These are phyloP conservation scores for Setomelanomma holmii DNA, from an alignment of 2,329 filamentous ascomycete species.

Conservation along the genomic window DNA sequence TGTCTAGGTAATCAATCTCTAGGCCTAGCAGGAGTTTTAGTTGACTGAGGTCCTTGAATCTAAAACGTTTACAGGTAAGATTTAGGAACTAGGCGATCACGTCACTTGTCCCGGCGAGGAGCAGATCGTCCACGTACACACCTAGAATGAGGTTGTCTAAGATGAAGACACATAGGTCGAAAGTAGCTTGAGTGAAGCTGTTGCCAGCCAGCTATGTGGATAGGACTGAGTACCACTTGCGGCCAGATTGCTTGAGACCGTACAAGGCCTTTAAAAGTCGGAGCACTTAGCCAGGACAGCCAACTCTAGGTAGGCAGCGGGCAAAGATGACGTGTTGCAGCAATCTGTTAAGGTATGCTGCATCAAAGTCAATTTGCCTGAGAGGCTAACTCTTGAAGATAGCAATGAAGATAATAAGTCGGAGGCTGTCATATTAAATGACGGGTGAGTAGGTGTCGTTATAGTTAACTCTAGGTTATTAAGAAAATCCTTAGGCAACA, in stretches of 20 bases:
- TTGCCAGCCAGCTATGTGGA: not conserved
- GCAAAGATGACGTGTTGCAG: conserved; percentile 7
- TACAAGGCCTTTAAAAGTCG: conserved; percentile 13
- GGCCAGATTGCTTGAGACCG: conserved; percentile 19
- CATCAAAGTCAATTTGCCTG: conserved; percentile 11
- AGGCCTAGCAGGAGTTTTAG: conserved; percentile 5
- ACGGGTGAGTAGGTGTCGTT: conserved; percentile 13
- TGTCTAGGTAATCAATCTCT: conserved; percentile 5
- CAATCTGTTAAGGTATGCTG: conserved; percentile 9
- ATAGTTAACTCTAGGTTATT: conserved; percentile 11
- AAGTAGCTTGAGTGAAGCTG: conserved; percentile 1
- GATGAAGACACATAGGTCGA: conserved; percentile 12
- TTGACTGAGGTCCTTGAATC: conserved; percentile 12
- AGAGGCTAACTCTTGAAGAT: not conserved
- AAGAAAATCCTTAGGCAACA: conserved; percentile 12
- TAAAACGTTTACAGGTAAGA: conserved; percentile 1
- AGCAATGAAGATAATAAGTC: conserved; percentile 3
- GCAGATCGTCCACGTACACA: conserved; percentile 20
- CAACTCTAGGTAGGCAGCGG: not conserved
- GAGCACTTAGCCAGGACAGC: not conserved
- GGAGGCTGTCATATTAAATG: conserved; percentile 8
- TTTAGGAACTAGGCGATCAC: not conserved
- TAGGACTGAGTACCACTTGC: conserved; percentile 16
- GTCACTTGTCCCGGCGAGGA: conserved; percentile 1
- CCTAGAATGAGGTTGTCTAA: conserved; percentile 7